Base-by-base conservation (phyloP, 257 asterid genomes). In the Schizonepeta tenuifolia region DNA sequence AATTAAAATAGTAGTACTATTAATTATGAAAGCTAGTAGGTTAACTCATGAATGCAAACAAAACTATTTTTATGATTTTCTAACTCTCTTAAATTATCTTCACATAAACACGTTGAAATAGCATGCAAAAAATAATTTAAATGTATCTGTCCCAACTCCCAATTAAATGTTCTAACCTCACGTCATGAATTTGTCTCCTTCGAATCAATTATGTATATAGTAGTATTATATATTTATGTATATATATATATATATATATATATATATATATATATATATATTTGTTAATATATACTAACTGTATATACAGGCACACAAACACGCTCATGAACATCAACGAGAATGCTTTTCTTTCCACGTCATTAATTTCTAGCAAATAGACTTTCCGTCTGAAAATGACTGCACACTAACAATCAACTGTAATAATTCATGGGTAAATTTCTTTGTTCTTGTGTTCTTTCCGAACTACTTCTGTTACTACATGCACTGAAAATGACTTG, bases 181-280 rank as follows among this genome's bases (percentile, higher is more conserved):
- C 61, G 38, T n/a, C 10, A 70, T 64, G n/a, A 71, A 77, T 77
- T 49, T 65, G 49, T 36, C 78, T 62, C 28, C 77, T 55, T 71
- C 55, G 28, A 60, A 33, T 60, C 24, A 60, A 53, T 47, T 47
- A 18, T 51, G 0, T 28, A 28, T 28, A n/a, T n/a, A n/a, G n/a
- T n/a, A n/a, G n/a, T n/a, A n/a, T n/a, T n/a, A n/a, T n/a, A n/a
- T n/a, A n/a, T n/a, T n/a, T n/a, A n/a, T n/a, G n/a, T n/a, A n/a
- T 28, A 3, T 28, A 28, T 28, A 28, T n/a, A 28, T 28, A 28
- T 28, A 5, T 28, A 28, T 28, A 5, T 28, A 28, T 28, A 3
- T 28, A 28, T 6, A 38, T 21, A 26, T 36, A 7, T 0, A 15
- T 21, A 14, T n/a, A n/a, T n/a, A n/a, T n/a, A n/a, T n/a, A n/a